phyloP scores from a whole-genome alignment of 1,139 yeast genomes.

The Insectozyma bohioensis region DNA sequence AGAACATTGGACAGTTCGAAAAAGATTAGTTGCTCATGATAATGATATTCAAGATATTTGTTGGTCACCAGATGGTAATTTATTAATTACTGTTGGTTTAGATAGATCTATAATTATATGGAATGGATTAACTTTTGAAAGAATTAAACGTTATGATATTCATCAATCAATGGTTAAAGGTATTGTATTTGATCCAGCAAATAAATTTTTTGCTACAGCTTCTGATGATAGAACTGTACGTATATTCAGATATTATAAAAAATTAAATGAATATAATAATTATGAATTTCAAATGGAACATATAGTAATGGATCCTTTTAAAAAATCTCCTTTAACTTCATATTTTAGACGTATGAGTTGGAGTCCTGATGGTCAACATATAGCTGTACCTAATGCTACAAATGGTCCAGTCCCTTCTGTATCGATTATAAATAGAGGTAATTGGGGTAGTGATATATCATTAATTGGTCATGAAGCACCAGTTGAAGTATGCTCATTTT shows the following conservation, averaged over 20 bases:
- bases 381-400: constrained; percentile 95
- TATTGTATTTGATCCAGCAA: constrained; percentile 95
- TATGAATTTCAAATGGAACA: constrained; percentile 85
- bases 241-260: constrained; percentile 78
- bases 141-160: constrained; percentile 82
- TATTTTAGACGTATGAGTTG: constrained; percentile 90
- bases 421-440: constrained; percentile 84
- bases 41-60: constrained; percentile 96
- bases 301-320: constrained; percentile 79
- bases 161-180: constrained; percentile 97
- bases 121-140: constrained; percentile 91
- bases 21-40: constrained; percentile 91
- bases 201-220: constrained; percentile 94
- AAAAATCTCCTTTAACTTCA: constrained; percentile 86
- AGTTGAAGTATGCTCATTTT: constrained; percentile 88
- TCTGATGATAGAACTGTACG: constrained; percentile 93
- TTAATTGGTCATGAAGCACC: constrained; percentile 97
- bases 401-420: constrained; percentile 95
- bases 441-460: constrained; percentile 86
- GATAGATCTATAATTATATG: constrained; percentile 91
- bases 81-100: constrained; percentile 88
- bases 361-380: constrained; percentile 98
- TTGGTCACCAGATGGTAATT: constrained; percentile 94
- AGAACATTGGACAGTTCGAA: constrained; percentile 93
- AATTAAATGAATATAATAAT: constrained; percentile 58